phyloP scores from a whole-genome alignment of 345 rosid species.

The Rhodamnia rubescens region DNA sequence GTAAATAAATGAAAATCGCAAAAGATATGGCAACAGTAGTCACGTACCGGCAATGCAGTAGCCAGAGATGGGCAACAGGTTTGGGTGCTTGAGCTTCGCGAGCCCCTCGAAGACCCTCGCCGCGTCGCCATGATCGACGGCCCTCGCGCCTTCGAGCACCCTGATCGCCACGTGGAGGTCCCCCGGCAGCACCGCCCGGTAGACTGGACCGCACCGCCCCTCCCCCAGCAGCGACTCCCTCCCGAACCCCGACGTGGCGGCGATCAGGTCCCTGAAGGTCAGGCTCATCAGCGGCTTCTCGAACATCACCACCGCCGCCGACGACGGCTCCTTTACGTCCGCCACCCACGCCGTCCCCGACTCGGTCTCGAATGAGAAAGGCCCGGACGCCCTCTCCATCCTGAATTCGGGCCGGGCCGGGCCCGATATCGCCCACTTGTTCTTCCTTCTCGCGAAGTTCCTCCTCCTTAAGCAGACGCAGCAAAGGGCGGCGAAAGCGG shows the following conservation, averaged over 20 bases:
- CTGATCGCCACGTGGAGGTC: slow-evolving; percentile 91
- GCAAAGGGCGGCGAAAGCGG: slow-evolving; percentile 11
- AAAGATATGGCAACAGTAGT: too few relatives aligned
- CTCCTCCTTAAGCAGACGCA: slow-evolving; percentile 19
- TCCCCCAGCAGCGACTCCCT: slow-evolving; percentile 72
- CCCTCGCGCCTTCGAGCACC: slow-evolving; percentile 67
- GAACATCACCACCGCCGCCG: slow-evolving; percentile 72
- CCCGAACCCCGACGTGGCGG: slow-evolving; percentile 90
- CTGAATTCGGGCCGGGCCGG: slow-evolving; percentile 53
- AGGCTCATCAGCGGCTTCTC: slow-evolving; percentile 82
- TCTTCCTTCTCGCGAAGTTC: slow-evolving; percentile 14
- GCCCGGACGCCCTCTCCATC: slow-evolving; percentile 72
- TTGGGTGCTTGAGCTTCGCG: slow-evolving; percentile 76
- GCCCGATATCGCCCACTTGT: slow-evolving; percentile 83
- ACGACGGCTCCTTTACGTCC: slow-evolving; percentile 75
- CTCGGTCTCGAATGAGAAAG: slow-evolving; percentile 82
- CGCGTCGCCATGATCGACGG: slow-evolving; percentile 35
- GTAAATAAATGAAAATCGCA: not conserved
- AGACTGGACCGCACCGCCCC: slow-evolving; percentile 74
- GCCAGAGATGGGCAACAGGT: slow-evolving; percentile 72
- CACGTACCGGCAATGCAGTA: slow-evolving; percentile 88
- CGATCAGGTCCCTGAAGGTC: slow-evolving; percentile 87
- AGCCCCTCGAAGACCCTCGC: slow-evolving; percentile 48
- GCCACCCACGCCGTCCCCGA: slow-evolving; percentile 94
- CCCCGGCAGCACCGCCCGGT: slow-evolving; percentile 74